Base-by-base conservation (phyloP, 2,329 filamentous ascomycete species). In the Aureobasidium sp. region DNA sequence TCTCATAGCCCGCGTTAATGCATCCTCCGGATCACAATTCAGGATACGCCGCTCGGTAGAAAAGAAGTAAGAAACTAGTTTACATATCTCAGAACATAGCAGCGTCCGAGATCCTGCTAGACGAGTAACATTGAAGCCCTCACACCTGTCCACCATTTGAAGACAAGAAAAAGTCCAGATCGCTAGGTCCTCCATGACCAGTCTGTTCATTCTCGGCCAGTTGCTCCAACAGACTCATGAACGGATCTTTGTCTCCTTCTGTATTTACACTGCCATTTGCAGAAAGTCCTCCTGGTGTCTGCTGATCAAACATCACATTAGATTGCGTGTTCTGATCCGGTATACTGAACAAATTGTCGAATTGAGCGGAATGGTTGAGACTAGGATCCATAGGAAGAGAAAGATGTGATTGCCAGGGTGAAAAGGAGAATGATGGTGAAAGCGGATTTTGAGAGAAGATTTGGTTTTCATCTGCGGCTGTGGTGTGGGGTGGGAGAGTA, bases 161-260 rank as follows among this genome's bases (percentile, higher is more conserved):
- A 59, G 27, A 29, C n/a, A 95, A 79, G 73, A 95, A 95, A 78
- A 93, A 95, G 76, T 95, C 93, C 72, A 96, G 80, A 74, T 95
- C 93, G 69, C 87, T 91, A 16, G 91, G 91, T 13, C 90, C 87
- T 0, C 90, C 92, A 60, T 87, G 83, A 48, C 84, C 84, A 1
- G 58, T 62, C 62, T 92, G 87, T 77, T 95, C 93, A 72, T 93
- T 94, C 77, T 96, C 93, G 0, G 93, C 93, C 66, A 96, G 83
- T 78, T 96, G 93, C 76, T 96, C 93, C 42, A 96, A 80, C 48
- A 96, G 79, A 68, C 88, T 92, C 47, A 96, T 78, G 74, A 97
- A 96, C 0, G 93, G 93, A 73, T 96, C 93, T 71, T 93, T 94
- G 70, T 95, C 93, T 25, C 74, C 72, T 67, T 81, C 81, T 27